phyloP scores from a whole-genome alignment of 129 eudicot genomes.

The Chrysanthemum makinoi region DNA sequence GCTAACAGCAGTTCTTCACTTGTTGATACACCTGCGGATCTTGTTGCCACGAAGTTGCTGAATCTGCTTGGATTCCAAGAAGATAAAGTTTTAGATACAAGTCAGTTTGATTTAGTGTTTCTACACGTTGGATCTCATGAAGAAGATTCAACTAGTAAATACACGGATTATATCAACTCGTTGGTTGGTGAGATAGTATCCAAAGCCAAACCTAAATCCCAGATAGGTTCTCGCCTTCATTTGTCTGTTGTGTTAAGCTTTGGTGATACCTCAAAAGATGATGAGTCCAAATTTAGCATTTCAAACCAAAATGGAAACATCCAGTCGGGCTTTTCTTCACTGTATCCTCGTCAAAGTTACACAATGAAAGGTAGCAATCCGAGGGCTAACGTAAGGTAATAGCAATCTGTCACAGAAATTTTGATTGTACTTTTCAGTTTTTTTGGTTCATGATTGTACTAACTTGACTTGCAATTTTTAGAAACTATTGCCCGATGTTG shows the following conservation, averaged over 20 bases:
- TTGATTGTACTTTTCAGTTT: neutral
- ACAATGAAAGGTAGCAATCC: constrained; percentile 66
- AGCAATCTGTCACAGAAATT: neutral
- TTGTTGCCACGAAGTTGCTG: constrained; percentile 51
- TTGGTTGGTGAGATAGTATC: constrained; percentile 59
- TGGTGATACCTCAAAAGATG: constrained; percentile 48
- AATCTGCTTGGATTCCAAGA: constrained; percentile 83
- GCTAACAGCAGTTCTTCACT: constrained; percentile 19
- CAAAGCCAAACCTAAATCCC: constrained; percentile 48
- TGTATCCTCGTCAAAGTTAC: constrained; percentile 91
- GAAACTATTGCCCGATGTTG: constrained; percentile 75
- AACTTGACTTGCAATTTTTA: constrained; percentile 27
- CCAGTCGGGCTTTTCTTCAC: constrained; percentile 37
- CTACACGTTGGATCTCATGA: constrained; percentile 49
- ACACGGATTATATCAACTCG: constrained; percentile 45
- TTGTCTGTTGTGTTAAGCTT: constrained; percentile 72
- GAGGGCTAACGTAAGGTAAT: constrained; percentile 63
- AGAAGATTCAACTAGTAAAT: constrained; percentile 28
- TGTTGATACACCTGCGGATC: constrained; percentile 28
- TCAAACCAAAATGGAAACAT: constrained; percentile 9
- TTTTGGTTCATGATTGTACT: neutral
- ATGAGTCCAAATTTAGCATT: constrained; percentile 34
- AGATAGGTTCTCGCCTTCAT: constrained; percentile 70
- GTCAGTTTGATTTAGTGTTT: constrained; percentile 70
- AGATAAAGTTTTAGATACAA: constrained; percentile 51